phyloP scores from a whole-genome alignment of 345 rosid genomes.

The Gossypium herbaceum region DNA sequence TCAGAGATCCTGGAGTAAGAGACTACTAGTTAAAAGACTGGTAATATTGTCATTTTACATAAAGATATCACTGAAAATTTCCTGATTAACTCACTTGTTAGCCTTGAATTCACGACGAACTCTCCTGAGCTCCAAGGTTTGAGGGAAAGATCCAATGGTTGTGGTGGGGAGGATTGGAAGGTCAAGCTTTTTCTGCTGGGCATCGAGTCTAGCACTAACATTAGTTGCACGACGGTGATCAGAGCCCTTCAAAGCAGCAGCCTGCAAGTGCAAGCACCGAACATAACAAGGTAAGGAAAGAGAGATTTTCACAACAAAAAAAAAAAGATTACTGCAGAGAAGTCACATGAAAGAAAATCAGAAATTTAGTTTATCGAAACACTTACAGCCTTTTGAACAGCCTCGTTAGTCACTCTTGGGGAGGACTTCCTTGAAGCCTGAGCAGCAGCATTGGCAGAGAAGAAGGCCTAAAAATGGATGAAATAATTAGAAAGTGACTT shows the following conservation, averaged over 20 bases:
- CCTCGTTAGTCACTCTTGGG: constrained; percentile 88
- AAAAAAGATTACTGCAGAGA: neutral
- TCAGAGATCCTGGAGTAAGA: constrained; percentile 62
- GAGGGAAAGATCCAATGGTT: constrained; percentile 97
- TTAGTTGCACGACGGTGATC: constrained; percentile 94
- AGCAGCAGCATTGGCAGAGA: constrained; percentile 77
- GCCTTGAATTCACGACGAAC: constrained; percentile 99
- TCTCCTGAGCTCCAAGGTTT: constrained; percentile 87
- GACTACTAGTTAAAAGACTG: constrained; percentile 14
- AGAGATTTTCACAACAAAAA: neutral
- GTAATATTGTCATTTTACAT: neutral
- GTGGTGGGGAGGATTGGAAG: constrained; percentile 96
- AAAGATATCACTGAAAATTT: constrained; percentile 4
- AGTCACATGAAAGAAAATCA: neutral
- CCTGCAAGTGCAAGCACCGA: constrained; percentile 43
- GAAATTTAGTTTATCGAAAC: constrained; percentile 14
- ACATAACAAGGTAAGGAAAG: constrained; percentile 7
- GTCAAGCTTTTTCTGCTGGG: constrained; percentile 95
- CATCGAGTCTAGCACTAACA: constrained; percentile 85
- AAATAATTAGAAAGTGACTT: constrained; percentile 9
- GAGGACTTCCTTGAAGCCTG: constrained; percentile 86
- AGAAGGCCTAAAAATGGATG: constrained; percentile 51
- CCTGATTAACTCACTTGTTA: constrained; percentile 59
- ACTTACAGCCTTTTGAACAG: constrained; percentile 95
- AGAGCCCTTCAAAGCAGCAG: constrained; percentile 90